These are phyloP conservation scores for Pyricularia sp. DNA, from an alignment of 2,329 filamentous ascomycete species.

Conservation along the genomic window DNA sequence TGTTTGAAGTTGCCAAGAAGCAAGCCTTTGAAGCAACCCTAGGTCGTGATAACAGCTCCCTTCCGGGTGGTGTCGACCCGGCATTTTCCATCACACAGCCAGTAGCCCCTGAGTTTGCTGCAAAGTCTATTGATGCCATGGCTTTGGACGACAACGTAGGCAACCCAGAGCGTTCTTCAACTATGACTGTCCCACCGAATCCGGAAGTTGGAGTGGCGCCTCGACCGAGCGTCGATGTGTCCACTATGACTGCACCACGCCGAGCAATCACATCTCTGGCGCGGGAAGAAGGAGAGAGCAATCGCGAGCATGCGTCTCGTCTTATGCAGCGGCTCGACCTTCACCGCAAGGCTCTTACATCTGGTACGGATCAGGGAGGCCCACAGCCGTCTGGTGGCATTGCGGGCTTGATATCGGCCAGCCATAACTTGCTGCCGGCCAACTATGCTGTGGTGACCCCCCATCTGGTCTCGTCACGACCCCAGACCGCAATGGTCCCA, in stretches of 20 bases:
- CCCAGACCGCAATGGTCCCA: neutral
- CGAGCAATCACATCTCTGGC: conserved; percentile 45
- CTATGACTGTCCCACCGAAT: conserved; percentile 52
- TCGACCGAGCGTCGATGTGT: conserved; percentile 66
- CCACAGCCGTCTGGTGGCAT: conserved; percentile 53
- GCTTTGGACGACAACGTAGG: conserved; percentile 26
- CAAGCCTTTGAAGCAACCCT: conserved; percentile 73
- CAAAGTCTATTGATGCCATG: conserved; percentile 47
- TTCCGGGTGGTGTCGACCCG: conserved; percentile 49
- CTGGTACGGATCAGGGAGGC: conserved; percentile 30
- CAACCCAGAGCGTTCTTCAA: conserved; percentile 49
- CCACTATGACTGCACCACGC: conserved; percentile 27
- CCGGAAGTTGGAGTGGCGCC: conserved; percentile 42
- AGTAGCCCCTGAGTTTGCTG: conserved; percentile 81
- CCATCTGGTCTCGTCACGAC: conserved; percentile 11
- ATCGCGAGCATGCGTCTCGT: conserved; percentile 72
- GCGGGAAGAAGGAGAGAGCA: conserved; percentile 62
- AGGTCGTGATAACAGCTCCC: conserved; percentile 34
- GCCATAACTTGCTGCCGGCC: conserved; percentile 64
- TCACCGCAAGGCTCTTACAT: conserved; percentile 56
- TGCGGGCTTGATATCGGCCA: conserved; percentile 76
- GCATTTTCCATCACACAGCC: conserved; percentile 91
- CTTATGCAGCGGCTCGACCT: conserved; percentile 92
- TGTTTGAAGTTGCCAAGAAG: conserved; percentile 90
- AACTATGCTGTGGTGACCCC: conserved; percentile 1